Percentiles rank a stretch among this genome's conserved stretches.
phyloP scores from a whole-genome alignment of 495 filamentous ascomycete genomes.

The Sporormia fimetaria region DNA sequence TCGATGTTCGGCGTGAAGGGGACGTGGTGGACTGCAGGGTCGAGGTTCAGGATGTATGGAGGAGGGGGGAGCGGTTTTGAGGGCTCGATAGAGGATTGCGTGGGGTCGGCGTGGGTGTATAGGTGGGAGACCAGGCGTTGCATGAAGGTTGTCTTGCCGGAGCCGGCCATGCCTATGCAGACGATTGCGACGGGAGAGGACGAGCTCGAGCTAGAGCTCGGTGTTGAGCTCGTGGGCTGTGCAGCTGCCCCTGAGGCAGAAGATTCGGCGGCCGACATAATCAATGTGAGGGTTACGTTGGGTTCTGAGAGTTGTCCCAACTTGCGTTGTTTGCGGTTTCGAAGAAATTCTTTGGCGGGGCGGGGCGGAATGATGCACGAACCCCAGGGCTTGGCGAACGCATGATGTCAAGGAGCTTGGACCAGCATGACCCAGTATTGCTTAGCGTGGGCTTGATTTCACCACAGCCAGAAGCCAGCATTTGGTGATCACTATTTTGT shows the following conservation, averaged over 20 bases:
- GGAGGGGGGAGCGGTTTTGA: slow-evolving; percentile 46
- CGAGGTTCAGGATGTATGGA: slow-evolving; percentile 86
- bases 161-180: slow-evolving; percentile 96
- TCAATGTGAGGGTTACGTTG: neutral
- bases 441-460: too few relatives aligned
- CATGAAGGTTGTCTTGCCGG: slow-evolving; percentile 98
- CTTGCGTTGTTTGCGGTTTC: too few relatives aligned
- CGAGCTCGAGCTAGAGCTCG: neutral
- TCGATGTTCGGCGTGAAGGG: slow-evolving; percentile 98
- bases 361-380: neutral
- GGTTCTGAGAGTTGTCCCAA: too few relatives aligned
- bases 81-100: slow-evolving; percentile 4
- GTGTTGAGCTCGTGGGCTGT: neutral
- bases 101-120: slow-evolving; percentile 41
- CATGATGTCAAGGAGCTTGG: slow-evolving; percentile 14
- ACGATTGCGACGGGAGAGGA: slow-evolving; percentile 60
- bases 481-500: too few relatives aligned
- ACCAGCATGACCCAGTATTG: neutral
- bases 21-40: slow-evolving; percentile 86
- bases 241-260: neutral
- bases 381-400: neutral
- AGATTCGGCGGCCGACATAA: too few relatives aligned
- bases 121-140: slow-evolving; percentile 89
- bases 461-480: too few relatives aligned
- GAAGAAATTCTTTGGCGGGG: slow-evolving; percentile 13